phyloP scores from a whole-genome alignment of 495 filamentous ascomycete species.

The Penicillium malachiteum region DNA sequence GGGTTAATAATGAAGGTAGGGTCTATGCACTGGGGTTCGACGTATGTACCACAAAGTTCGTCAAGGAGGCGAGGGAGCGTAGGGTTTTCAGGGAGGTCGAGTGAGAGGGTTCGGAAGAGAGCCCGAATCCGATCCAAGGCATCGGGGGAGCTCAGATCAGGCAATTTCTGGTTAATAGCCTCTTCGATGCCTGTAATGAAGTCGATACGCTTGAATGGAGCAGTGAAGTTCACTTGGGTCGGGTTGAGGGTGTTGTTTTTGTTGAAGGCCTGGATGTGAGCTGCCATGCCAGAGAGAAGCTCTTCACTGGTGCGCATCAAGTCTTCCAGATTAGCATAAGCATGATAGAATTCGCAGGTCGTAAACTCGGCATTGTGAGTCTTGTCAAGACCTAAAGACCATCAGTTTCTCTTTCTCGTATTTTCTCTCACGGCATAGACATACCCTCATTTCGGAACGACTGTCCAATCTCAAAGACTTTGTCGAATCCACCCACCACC shows the following conservation, averaged over 20 bases:
- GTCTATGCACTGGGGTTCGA: slow-evolving; percentile 66
- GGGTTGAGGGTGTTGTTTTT: slow-evolving; percentile 45
- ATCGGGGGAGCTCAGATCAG: slow-evolving; percentile 57
- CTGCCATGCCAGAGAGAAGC: slow-evolving; percentile 59
- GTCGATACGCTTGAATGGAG: slow-evolving; percentile 65
- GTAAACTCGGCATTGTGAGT: slow-evolving; percentile 97
- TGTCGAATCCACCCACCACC: slow-evolving; percentile 84
- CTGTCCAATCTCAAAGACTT: slow-evolving; percentile 89
- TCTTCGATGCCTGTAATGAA: slow-evolving; percentile 80
- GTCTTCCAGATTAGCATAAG: slow-evolving; percentile 75
- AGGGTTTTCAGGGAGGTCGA: slow-evolving; percentile 50
- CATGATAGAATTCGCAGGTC: slow-evolving; percentile 93
- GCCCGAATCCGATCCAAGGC: slow-evolving; percentile 56
- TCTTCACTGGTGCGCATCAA: slow-evolving; percentile 73
- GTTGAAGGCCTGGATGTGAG: slow-evolving; percentile 51
- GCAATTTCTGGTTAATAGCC: slow-evolving; percentile 61
- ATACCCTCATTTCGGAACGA: slow-evolving; percentile 91
- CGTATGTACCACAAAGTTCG: slow-evolving; percentile 68
- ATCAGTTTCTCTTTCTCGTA: slow-evolving; percentile 3
- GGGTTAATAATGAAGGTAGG: slow-evolving; percentile 94
- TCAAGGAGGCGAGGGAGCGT: slow-evolving; percentile 84
- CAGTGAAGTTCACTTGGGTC: slow-evolving; percentile 56
- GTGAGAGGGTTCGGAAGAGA: slow-evolving; percentile 55
- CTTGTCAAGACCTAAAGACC: slow-evolving; percentile 63
- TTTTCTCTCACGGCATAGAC: neutral